A percentile compares a stretch with the other conserved stretches of the same genome.
These are phyloP conservation scores for Tetratostichococcus sp. DNA, from an alignment of 139 green algal genomes.

Conservation along the genomic window DNA sequence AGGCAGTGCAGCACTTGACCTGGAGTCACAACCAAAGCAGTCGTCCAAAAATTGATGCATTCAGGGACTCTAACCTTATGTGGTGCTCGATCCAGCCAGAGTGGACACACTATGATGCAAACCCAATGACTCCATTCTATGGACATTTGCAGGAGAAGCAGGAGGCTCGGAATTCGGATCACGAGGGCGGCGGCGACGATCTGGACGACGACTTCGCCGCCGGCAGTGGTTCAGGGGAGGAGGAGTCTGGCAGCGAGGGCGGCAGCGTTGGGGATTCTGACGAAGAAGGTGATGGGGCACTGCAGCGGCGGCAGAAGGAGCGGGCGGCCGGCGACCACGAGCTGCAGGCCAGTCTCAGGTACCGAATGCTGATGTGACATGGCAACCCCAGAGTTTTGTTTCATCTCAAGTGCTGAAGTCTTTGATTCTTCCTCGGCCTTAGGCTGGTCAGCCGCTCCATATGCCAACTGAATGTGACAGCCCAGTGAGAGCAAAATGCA, in stretches of 20 bases:
- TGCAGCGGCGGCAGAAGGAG: slow-evolving; percentile 2
- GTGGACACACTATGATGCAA: no score
- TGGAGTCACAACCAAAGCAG: no score
- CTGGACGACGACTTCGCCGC: slow-evolving; percentile 41
- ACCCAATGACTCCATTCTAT: neutral
- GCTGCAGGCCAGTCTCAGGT: slow-evolving; percentile 55
- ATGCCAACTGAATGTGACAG: no score
- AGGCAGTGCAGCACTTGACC: no score
- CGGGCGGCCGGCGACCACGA: slow-evolving; percentile 65
- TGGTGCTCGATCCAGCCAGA: no score
- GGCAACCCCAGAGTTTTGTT: slow-evolving; percentile 3
- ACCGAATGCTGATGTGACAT: no score
- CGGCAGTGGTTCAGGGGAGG: slow-evolving; percentile 28
- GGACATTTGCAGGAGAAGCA: slow-evolving; percentile 9
- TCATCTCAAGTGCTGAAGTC: no score
- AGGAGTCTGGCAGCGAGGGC: slow-evolving; percentile 31
- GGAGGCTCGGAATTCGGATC: slow-evolving; percentile 1
- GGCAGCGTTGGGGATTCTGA: slow-evolving; percentile 26
- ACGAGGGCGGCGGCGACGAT: slow-evolving; percentile 34
- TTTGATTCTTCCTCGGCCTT: no score
- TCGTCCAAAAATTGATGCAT: no score
- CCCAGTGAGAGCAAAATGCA: no score
- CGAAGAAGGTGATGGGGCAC: slow-evolving; percentile 21
- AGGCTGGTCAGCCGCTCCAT: no score
- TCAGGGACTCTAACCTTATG: no score